Percentiles rank a stretch among this genome's conserved stretches.
Evolutionary conservation across 257 asterid genomes (phyloP).

Genomic region (Fraxinus pennsylvanica): DNA sequence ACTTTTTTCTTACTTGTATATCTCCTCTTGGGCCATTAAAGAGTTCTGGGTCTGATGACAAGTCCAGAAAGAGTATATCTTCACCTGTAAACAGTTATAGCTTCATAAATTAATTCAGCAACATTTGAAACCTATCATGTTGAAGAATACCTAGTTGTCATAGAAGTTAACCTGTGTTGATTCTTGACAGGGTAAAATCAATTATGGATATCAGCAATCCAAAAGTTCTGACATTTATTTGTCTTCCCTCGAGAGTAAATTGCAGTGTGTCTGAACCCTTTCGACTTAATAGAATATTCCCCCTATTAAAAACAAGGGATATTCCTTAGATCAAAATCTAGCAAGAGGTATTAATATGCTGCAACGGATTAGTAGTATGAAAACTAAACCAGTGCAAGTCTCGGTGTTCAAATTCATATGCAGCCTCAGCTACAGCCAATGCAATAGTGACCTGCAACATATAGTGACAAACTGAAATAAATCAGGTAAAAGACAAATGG

Average conservation of each 20-base stretch:
- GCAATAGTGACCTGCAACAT: slow-evolving; percentile 32
- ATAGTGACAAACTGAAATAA: slow-evolving; percentile 21
- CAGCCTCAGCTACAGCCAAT: slow-evolving; percentile 92
- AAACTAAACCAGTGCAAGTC: slow-evolving; percentile 85
- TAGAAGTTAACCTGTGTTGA: slow-evolving; percentile 68
- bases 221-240: slow-evolving; percentile 58
- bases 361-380: slow-evolving; percentile 26
- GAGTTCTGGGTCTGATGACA: slow-evolving; percentile 82
- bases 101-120: slow-evolving; percentile 17
- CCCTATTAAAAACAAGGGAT: slow-evolving; percentile 55
- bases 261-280: slow-evolving; percentile 53
- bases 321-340: slow-evolving; percentile 22
- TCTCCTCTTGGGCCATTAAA: slow-evolving; percentile 91
- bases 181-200: slow-evolving; percentile 94
- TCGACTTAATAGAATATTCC: slow-evolving; percentile 78
- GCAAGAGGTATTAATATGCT: slow-evolving; percentile 23
- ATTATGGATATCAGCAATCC: slow-evolving; percentile 79
- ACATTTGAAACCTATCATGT: slow-evolving; percentile 8
- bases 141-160: slow-evolving; percentile 15
- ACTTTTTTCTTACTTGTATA: slow-evolving; percentile 55
- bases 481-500: slow-evolving; percentile 23
- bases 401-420: slow-evolving; percentile 54
- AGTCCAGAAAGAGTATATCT: slow-evolving; percentile 86
- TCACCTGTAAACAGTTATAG: slow-evolving; percentile 59
- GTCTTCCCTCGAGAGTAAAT: slow-evolving; percentile 73